Evolutionary conservation across 495 filamentous ascomycete species (phyloP).

Genomic region (Penicillium crystallinum): DNA sequence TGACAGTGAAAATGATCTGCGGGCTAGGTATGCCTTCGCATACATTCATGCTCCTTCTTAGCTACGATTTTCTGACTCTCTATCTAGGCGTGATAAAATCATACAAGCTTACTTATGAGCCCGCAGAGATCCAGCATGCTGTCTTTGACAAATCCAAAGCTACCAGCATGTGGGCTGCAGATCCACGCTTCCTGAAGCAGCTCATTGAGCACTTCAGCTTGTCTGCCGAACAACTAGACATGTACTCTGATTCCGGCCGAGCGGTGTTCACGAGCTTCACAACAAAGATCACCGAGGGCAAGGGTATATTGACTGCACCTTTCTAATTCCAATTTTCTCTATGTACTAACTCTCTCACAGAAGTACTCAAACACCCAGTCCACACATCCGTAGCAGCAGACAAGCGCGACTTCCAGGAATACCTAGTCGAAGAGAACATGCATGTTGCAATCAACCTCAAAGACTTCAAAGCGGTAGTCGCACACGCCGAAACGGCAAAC

Average conservation of each 20-base stretch:
- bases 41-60: not conserved
- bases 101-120: conserved; percentile 87
- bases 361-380: conserved; percentile 87
- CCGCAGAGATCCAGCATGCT: conserved; percentile 74
- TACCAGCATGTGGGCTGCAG: conserved; percentile 72
- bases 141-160: conserved; percentile 70
- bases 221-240: conserved; percentile 86
- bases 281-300: conserved; percentile 79
- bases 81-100: conserved; percentile 76
- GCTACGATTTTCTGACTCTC: not conserved
- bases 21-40: conserved; percentile 62
- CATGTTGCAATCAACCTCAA: conserved; percentile 89
- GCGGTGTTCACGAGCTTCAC: conserved; percentile 91
- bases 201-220: conserved; percentile 88
- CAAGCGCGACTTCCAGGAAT: conserved; percentile 79
- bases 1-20: conserved; percentile 78
- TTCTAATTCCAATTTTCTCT: not conserved
- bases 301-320: conserved; percentile 48
- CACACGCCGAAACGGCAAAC: conserved; percentile 74
- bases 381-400: conserved; percentile 88
- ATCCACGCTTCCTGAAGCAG: conserved; percentile 68
- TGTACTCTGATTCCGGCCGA: conserved; percentile 66
- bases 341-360: conserved; percentile 33
- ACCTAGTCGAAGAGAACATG: conserved; percentile 68
- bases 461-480: conserved; percentile 86